Conservation (phyloP, 2,329 filamentous ascomycete species). For the Ceratocystis colombiana region DNA sequence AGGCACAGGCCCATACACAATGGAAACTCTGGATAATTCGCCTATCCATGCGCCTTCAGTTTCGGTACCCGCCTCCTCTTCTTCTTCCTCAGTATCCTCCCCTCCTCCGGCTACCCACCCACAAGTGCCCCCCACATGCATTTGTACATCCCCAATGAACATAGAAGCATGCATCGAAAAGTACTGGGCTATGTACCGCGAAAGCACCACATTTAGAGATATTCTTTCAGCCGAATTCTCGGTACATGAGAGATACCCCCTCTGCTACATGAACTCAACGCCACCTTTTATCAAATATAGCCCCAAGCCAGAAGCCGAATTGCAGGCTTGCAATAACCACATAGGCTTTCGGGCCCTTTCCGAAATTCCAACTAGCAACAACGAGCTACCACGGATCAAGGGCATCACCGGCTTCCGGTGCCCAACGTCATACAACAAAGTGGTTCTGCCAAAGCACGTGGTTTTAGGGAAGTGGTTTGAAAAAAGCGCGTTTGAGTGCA, state of each 20-base stretch:
- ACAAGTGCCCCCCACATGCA: neutral
- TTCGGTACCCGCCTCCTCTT: neutral
- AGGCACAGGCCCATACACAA: neutral
- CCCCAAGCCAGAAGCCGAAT: neutral
- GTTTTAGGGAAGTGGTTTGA: neutral
- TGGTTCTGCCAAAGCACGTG: neutral
- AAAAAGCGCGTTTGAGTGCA: neutral
- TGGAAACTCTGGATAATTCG: neutral
- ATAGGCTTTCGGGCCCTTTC: neutral
- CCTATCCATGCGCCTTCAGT: neutral
- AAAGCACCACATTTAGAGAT: neutral
- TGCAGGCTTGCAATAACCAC: neutral
- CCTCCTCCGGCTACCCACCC: neutral
- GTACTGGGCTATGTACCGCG: neutral
- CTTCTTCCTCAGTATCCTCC: neutral
- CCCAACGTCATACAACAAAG: neutral
- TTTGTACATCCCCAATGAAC: neutral
- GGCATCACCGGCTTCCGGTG: neutral
- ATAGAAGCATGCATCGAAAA: conserved; percentile 8
- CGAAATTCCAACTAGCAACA: no score
- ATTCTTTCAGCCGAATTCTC: neutral
- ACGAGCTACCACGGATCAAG: neutral
- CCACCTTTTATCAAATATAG: neutral
- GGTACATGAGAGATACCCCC: neutral
- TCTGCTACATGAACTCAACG: neutral